These are phyloP conservation scores for Platanthera zijinensis DNA, from an alignment of 106 monocot genomes.

Conservation along the genomic window DNA sequence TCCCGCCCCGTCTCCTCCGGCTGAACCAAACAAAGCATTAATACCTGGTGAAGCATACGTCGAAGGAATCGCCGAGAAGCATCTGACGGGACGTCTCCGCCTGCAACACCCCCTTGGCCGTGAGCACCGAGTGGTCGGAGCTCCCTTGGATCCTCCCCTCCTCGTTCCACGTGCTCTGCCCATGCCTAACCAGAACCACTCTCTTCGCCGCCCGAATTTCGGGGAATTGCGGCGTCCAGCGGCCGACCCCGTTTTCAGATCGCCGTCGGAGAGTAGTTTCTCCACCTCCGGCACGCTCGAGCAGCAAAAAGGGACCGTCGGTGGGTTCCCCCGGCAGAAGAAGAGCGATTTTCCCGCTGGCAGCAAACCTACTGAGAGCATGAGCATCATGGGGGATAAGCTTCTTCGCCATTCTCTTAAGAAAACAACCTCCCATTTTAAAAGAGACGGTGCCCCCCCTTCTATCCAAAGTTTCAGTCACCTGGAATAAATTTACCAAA, in stretches of 20 bases:
- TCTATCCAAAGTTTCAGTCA: neutral
- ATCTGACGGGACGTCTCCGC: conserved; percentile 85
- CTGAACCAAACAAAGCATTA: too few species aligned
- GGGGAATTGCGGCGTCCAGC: conserved; percentile 17
- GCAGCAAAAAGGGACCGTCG: neutral
- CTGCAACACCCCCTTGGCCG: conserved; percentile 83
- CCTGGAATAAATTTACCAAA: too few species aligned
- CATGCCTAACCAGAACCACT: conserved; percentile 92
- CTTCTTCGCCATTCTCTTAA: neutral
- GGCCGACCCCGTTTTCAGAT: neutral
- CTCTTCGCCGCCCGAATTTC: conserved; percentile 56
- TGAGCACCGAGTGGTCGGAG: conserved; percentile 79
- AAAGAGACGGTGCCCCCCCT: too few species aligned
- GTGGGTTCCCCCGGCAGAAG: conserved; percentile 3
- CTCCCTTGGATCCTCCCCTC: conserved; percentile 98
- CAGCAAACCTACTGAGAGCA: conserved; percentile 11
- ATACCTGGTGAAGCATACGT: conserved; percentile 93
- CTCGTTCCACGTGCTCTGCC: conserved; percentile 99
- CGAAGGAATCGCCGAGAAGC: conserved; percentile 82
- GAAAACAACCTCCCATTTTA: neutral
- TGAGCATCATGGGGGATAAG: conserved; percentile 4
- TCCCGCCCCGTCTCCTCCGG: too few species aligned
- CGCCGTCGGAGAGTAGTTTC: neutral
- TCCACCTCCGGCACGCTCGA: conserved; percentile 33
- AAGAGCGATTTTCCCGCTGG: neutral